A percentile compares a stretch with the other conserved stretches of the same genome.
These are phyloP conservation scores for Elaphomyces granulatus DNA, from an alignment of 495 filamentous ascomycete species.

Conservation along the genomic window DNA sequence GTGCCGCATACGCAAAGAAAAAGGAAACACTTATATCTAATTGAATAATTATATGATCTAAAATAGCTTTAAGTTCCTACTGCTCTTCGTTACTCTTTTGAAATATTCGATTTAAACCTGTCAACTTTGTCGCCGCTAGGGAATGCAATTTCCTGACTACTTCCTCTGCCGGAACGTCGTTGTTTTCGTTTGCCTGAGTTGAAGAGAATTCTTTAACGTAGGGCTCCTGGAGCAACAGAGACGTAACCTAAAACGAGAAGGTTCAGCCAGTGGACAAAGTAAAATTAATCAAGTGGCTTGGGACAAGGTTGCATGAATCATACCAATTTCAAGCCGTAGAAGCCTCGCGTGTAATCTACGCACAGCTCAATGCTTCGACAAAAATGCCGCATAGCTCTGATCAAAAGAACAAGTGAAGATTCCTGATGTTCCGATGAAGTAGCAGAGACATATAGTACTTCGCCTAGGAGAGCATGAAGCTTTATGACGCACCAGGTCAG, in stretches of 20 bases:
- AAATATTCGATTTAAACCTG: neutral
- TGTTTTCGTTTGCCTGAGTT: neutral
- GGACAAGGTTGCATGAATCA: slow-evolving; percentile 7
- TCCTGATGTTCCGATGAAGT: slow-evolving; percentile 29
- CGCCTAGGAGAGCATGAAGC: slow-evolving; percentile 80
- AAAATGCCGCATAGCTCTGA: slow-evolving; percentile 67
- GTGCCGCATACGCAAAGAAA: too few species aligned
- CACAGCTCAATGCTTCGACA: slow-evolving; percentile 86
- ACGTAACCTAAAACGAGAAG: neutral
- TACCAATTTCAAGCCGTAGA: slow-evolving; percentile 79
- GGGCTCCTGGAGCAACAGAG: neutral
- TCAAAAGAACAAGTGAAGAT: slow-evolving; percentile 35
- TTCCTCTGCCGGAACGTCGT: neutral
- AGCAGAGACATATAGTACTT: slow-evolving; percentile 59
- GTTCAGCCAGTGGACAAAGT: too few species aligned
- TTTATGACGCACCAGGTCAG: slow-evolving; percentile 23
- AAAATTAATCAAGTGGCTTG: neutral
- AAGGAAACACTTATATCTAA: too few species aligned
- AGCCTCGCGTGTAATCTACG: slow-evolving; percentile 80
- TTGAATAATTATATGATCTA: too few species aligned
- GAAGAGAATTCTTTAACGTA: neutral
- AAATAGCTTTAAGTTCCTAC: too few species aligned
- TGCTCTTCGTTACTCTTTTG: too few species aligned
- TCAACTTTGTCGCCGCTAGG: neutral
- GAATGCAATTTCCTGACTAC: neutral